A percentile compares a stretch with the other conserved stretches of the same genome.
These are phyloP conservation scores for Talaromyces sp. DNA, from an alignment of 2,329 filamentous ascomycete species.

Conservation along the genomic window DNA sequence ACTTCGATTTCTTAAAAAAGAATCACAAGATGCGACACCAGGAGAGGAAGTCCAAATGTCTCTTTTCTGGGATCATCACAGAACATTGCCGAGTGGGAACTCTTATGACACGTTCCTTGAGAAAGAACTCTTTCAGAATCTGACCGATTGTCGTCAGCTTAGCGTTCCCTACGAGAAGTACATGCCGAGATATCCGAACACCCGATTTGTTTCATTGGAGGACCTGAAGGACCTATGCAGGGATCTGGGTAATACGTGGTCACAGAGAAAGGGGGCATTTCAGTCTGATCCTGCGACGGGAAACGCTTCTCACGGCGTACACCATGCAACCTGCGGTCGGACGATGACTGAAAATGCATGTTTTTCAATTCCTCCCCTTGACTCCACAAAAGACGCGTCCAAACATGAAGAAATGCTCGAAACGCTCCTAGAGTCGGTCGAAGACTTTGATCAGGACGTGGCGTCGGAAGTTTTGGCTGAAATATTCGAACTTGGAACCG, in stretches of 20 bases:
- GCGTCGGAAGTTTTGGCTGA: not conserved
- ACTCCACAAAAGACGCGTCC: not conserved
- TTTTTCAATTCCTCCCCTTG: not conserved
- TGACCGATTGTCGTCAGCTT: constrained; percentile 8
- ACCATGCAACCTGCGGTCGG: not conserved
- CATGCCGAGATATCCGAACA: not conserved
- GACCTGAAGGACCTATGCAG: constrained; percentile 12
- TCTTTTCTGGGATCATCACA: not conserved
- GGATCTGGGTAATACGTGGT: not conserved
- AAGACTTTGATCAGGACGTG: not conserved
- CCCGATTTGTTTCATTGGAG: constrained; percentile 7
- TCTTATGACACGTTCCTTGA: not conserved
- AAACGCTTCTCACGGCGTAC: not conserved
- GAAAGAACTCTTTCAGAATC: not conserved
- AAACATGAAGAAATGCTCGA: not conserved
- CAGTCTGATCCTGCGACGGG: not conserved
- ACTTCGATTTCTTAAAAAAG: constrained; percentile 19
- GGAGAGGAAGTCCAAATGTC: not conserved
- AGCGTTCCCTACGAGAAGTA: constrained; percentile 14
- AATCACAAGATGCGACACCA: not conserved
- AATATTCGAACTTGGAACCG: not conserved
- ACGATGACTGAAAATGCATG: not conserved
- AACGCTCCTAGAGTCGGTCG: not conserved
- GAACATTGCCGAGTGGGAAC: not conserved
- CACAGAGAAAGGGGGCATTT: not conserved